Evolutionary conservation across 2,329 filamentous ascomycete genomes (phyloP).

Genomic region (Pestalotiopsis sp.): DNA sequence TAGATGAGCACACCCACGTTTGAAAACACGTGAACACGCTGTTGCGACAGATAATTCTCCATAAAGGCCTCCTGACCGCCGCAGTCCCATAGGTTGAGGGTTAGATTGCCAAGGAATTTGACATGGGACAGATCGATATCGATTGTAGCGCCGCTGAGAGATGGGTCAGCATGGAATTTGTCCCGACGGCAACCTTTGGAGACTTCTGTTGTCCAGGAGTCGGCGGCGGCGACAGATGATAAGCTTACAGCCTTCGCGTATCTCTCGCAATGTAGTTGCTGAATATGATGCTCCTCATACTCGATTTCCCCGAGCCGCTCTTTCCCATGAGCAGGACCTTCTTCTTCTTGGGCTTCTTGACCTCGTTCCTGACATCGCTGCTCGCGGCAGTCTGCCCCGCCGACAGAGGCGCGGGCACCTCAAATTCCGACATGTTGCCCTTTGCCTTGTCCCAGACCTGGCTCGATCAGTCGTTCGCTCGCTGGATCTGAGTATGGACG

Average conservation of each 20-base stretch:
- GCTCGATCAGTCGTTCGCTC: neutral
- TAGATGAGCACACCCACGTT: slow-evolving; percentile 98
- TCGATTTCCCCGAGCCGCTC: slow-evolving; percentile 95
- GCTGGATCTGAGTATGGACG: neutral
- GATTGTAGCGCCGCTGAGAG: slow-evolving; percentile 79
- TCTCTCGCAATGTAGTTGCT: slow-evolving; percentile 98
- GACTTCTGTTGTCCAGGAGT: neutral
- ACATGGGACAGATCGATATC: slow-evolving; percentile 98
- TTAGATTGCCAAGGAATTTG: slow-evolving; percentile 97
- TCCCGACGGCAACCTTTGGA: slow-evolving; percentile 2
- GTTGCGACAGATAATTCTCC: slow-evolving; percentile 95
- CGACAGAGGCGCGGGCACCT: slow-evolving; percentile 26
- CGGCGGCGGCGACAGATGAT: neutral
- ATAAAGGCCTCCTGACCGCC: slow-evolving; percentile 98
- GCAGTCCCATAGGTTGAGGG: slow-evolving; percentile 97
- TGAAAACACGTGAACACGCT: slow-evolving; percentile 94
- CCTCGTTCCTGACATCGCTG: slow-evolving; percentile 47
- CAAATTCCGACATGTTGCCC: slow-evolving; percentile 28
- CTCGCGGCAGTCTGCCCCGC: slow-evolving; percentile 17
- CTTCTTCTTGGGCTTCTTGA: slow-evolving; percentile 78
- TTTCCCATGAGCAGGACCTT: slow-evolving; percentile 92
- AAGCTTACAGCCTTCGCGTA: slow-evolving; percentile 73
- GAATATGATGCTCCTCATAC: slow-evolving; percentile 98
- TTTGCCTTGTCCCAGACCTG: neutral
- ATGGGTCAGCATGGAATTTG: neutral